phyloP scores from a whole-genome alignment of 331 rosid genomes.

The Phaseolus coccineus region DNA sequence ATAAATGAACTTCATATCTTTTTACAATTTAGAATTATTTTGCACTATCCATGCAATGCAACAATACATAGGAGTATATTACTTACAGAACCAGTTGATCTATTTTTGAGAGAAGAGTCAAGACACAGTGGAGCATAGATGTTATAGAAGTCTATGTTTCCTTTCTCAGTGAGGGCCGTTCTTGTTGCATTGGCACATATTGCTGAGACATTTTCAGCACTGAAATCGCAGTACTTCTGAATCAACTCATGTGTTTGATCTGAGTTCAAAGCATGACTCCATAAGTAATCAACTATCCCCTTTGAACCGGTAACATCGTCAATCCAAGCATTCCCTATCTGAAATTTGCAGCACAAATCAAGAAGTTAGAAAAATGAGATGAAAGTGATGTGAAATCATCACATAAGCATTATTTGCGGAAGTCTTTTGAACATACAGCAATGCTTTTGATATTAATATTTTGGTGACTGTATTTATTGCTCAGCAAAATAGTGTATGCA shows the following conservation, averaged over 20 bases:
- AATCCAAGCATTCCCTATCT: slow-evolving; percentile 49
- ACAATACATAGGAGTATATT: not conserved
- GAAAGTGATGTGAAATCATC: not conserved
- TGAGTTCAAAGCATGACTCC: slow-evolving; percentile 50
- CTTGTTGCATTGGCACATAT: slow-evolving; percentile 22
- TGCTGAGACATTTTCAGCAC: not conserved
- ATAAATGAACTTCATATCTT: too few relatives aligned
- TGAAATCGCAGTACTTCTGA: slow-evolving; percentile 47
- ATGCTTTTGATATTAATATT: slow-evolving; percentile 48
- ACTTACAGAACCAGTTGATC: slow-evolving; percentile 45
- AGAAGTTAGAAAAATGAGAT: not conserved
- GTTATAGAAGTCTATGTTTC: slow-evolving; percentile 34
- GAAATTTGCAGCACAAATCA: slow-evolving; percentile 16
- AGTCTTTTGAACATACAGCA: slow-evolving; percentile 43
- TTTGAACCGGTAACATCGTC: slow-evolving; percentile 34
- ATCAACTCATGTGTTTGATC: slow-evolving; percentile 51
- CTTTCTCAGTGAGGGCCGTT: slow-evolving; percentile 33
- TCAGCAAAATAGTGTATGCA: slow-evolving; percentile 41
- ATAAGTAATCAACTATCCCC: slow-evolving; percentile 39
- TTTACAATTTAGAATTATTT: not conserved
- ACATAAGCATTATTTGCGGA: not conserved
- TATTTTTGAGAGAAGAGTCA: slow-evolving; percentile 40
- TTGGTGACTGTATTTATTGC: slow-evolving; percentile 5
- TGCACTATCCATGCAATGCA: not conserved
- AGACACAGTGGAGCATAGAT: slow-evolving; percentile 52